These are phyloP conservation scores for Bipolaris gigantea DNA, from an alignment of 2,329 filamentous ascomycete species.

Conservation along the genomic window DNA sequence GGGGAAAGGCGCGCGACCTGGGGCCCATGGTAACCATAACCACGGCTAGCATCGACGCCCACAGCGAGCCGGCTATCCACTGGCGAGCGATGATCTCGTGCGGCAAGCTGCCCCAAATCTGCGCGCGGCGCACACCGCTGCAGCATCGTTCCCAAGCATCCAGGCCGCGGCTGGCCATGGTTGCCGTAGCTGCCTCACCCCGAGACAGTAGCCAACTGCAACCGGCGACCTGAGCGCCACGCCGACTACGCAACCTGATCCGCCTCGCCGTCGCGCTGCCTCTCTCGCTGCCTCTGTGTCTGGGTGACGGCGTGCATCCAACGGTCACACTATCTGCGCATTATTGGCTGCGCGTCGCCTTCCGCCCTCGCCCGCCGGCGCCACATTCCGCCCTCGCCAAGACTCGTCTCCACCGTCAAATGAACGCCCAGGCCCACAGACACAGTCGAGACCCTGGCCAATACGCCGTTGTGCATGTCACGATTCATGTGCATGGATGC, in stretches of 20 bases:
- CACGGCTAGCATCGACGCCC: neutral
- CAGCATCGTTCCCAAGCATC: neutral
- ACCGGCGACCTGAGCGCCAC: slow-evolving; percentile 5
- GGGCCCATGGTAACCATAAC: neutral
- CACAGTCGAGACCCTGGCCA: slow-evolving; percentile 14
- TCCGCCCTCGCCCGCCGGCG: slow-evolving; percentile 10
- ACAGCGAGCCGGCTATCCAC: neutral
- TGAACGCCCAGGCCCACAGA: slow-evolving; percentile 10
- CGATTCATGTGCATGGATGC: slow-evolving; percentile 10
- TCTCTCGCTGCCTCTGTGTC: neutral
- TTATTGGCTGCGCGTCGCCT: slow-evolving; percentile 6
- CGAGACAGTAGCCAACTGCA: slow-evolving; percentile 5
- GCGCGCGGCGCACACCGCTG: slow-evolving; percentile 15
- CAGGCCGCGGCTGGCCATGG: neutral
- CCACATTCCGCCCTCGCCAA: slow-evolving; percentile 10
- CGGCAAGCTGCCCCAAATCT: neutral
- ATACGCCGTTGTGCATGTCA: slow-evolving; percentile 8
- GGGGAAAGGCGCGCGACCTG: neutral
- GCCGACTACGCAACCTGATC: neutral
- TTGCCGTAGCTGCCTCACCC: slow-evolving; percentile 3
- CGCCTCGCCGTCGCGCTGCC: neutral
- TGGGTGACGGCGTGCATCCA: neutral
- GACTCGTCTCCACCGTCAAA: slow-evolving; percentile 7
- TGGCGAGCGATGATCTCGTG: neutral
- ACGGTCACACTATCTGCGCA: slow-evolving; percentile 2